phyloP scores from a whole-genome alignment of 306 rosid species.

The Rosa multiflora region DNA sequence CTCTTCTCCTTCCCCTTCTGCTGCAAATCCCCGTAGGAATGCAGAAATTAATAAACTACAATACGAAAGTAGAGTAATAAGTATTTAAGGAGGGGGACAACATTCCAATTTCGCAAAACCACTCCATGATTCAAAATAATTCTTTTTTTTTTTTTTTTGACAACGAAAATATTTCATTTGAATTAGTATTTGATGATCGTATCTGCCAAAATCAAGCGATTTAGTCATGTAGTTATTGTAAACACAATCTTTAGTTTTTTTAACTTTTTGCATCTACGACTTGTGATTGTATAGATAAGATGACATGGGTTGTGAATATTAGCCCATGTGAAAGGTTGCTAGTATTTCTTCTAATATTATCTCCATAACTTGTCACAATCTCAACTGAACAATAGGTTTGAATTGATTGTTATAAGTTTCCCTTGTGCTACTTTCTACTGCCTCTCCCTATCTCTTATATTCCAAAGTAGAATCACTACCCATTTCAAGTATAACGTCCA shows the following conservation, averaged over 20 bases:
- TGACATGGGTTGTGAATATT: background rate
- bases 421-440: background rate
- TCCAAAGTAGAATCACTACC: background rate
- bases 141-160: no score
- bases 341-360: background rate
- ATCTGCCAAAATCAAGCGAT: background rate
- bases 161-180: background rate
- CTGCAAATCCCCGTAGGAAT: slow-evolving; percentile 34
- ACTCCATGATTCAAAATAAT: background rate
- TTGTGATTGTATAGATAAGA: no score
- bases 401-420: background rate
- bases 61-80: background rate
- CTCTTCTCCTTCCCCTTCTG: slow-evolving; percentile 30
- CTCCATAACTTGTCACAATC: background rate
- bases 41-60: background rate
- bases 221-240: background rate
- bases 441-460: background rate
- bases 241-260: background rate
- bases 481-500: background rate
- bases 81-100: background rate
- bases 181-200: background rate
- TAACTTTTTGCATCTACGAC: background rate
- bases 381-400: background rate
- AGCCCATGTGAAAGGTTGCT: background rate
- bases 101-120: background rate